Percentiles rank a stretch among this genome's conserved stretches.
Evolutionary conservation across 768 basidiomycete species (phyloP).

Genomic region (Boletellus ananas): DNA sequence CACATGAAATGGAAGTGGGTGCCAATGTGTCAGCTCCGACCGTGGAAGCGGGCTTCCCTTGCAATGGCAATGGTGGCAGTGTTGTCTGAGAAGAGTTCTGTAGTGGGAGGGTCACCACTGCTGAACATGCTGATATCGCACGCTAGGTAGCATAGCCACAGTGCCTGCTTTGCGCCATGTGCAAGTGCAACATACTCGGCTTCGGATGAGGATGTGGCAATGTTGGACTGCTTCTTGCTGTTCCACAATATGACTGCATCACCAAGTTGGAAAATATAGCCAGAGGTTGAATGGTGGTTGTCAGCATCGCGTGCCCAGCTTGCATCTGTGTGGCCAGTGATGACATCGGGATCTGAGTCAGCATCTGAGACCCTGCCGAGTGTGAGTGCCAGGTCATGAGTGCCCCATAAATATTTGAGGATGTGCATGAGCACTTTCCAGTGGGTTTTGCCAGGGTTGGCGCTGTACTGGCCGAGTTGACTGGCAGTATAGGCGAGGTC

Average conservation of each 20-base stretch:
- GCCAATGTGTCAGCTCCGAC: too few species aligned
- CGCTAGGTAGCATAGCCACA: too few species aligned
- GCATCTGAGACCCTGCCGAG: not conserved
- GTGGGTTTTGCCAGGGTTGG: conserved; percentile 1
- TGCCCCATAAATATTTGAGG: conserved; percentile 9
- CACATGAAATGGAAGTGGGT: too few species aligned
- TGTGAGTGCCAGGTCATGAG: not conserved
- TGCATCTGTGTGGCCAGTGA: not conserved
- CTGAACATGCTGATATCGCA: too few species aligned
- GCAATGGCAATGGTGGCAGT: too few species aligned
- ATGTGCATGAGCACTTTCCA: conserved; percentile 13
- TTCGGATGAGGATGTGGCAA: conserved; percentile 36
- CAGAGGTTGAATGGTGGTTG: not conserved
- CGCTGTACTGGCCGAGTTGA: not conserved
- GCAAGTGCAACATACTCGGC: conserved; percentile 30
- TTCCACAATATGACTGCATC: conserved; percentile 24
- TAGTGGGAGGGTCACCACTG: too few species aligned
- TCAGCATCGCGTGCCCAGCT: not conserved
- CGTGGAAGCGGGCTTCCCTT: too few species aligned
- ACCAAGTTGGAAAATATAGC: not conserved
- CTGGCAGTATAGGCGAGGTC: not conserved
- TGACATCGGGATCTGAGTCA: conserved; percentile 33
- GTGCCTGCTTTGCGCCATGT: too few species aligned
- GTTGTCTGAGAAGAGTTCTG: too few species aligned
- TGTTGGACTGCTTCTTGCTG: conserved; percentile 30